phyloP scores from a whole-genome alignment of 2,329 filamentous ascomycete genomes.

The Trichophyton schoenleinii region DNA sequence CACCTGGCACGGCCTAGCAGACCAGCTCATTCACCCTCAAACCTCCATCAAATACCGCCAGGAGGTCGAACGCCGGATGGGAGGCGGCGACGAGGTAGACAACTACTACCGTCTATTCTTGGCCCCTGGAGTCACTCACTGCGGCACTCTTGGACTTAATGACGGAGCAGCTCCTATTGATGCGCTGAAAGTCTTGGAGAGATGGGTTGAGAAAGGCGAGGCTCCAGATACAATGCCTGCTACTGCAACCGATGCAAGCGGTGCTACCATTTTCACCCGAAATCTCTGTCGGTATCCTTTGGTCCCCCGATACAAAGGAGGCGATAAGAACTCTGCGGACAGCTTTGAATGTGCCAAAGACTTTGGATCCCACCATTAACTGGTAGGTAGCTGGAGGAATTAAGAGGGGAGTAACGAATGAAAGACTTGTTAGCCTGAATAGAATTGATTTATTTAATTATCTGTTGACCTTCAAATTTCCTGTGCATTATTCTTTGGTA shows the following conservation, averaged over 20 bases:
- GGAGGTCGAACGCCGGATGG: neutral
- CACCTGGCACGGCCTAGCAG: neutral
- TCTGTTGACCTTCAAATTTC: neutral
- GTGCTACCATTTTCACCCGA: neutral
- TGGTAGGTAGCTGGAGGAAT: neutral
- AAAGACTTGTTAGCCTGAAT: neutral
- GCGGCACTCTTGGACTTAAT: neutral
- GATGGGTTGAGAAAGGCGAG: conserved; percentile 3
- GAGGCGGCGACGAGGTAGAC: neutral
- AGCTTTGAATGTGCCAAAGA: neutral
- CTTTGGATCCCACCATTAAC: neutral
- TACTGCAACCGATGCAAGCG: neutral
- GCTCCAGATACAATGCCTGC: neutral
- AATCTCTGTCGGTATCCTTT: neutral
- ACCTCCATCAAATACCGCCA: neutral
- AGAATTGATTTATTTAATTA: neutral
- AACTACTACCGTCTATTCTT: neutral
- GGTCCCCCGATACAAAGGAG: neutral
- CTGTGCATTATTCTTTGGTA: neutral
- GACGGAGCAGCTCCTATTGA: neutral
- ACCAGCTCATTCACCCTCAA: neutral
- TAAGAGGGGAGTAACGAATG: neutral
- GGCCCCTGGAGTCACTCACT: conserved; percentile 2
- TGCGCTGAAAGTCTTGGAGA: neutral
- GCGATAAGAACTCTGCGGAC: neutral